Evolutionary conservation across 352 stramenopile genomes (phyloP).

Genomic region (Phytophthora pistaciae): DNA sequence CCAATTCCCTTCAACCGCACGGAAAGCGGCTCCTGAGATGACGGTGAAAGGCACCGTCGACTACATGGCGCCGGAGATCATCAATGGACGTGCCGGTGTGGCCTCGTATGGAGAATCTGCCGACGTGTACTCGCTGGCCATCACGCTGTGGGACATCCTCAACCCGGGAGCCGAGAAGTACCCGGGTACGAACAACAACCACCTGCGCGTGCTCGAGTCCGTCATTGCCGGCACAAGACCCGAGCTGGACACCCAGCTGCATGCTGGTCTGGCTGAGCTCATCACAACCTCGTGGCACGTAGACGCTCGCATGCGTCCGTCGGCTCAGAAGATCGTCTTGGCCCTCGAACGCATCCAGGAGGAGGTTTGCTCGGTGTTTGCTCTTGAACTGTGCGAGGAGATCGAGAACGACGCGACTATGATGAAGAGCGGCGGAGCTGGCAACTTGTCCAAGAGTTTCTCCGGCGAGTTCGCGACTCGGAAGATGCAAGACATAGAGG

Average conservation of each 20-base stretch:
- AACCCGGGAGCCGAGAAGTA: conserved; percentile 63
- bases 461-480: conserved; percentile 29
- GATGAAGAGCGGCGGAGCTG: conserved; percentile 27
- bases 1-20: conserved; percentile 30
- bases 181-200: conserved; percentile 53
- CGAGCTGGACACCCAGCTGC: conserved; percentile 40
- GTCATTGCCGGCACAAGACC: conserved; percentile 55
- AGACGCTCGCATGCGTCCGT: conserved; percentile 46
- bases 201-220: conserved; percentile 57
- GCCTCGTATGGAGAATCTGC: conserved; percentile 67
- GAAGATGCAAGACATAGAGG: conserved; percentile 54
- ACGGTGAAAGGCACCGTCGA: conserved; percentile 74
- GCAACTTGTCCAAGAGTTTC: conserved; percentile 37
- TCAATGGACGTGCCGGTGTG: conserved; percentile 59
- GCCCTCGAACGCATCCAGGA: conserved; percentile 58
- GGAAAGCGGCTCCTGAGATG: conserved; percentile 50
- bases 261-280: conserved; percentile 43
- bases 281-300: conserved; percentile 53
- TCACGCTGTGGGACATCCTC: conserved; percentile 82
- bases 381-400: conserved; percentile 42
- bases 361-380: conserved; percentile 49
- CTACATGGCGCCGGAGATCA: conserved; percentile 84
- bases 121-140: conserved; percentile 75
- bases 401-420: conserved; percentile 37
- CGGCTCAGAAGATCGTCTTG: conserved; percentile 52